A percentile compares a stretch with the other conserved stretches of the same genome.
Conservation (phyloP, 805 yeast genomes). For the Wickerhamiella bombiphila region DNA sequence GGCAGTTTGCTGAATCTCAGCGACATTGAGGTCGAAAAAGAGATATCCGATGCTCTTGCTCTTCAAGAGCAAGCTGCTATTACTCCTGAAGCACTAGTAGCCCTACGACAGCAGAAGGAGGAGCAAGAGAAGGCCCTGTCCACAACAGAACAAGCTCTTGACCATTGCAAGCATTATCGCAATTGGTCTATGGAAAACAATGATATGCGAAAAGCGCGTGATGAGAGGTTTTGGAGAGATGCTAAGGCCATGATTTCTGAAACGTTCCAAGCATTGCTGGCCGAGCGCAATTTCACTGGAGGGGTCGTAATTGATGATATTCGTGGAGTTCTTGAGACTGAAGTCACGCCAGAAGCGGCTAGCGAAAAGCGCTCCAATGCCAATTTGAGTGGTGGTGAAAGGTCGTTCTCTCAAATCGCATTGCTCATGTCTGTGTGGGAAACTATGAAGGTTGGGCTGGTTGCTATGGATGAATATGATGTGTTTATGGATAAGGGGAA, state of each 20-base stretch:
- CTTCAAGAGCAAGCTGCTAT: background rate
- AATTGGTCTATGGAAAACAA: background rate
- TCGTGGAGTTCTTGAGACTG: slow-evolving; percentile 15
- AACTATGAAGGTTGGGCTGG: slow-evolving; percentile 71
- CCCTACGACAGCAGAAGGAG: background rate
- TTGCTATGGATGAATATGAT: slow-evolving; percentile 91
- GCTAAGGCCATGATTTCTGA: slow-evolving; percentile 5
- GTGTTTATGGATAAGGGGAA: slow-evolving; percentile 95
- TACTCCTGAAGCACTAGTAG: background rate
- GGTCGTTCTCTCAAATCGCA: slow-evolving; percentile 84
- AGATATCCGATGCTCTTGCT: too few relatives aligned
- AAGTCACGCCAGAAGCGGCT: slow-evolving; percentile 19
- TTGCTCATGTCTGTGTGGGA: slow-evolving; percentile 82
- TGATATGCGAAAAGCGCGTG: slow-evolving; percentile 4
- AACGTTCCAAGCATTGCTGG: slow-evolving; percentile 18
- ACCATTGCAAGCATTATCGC: background rate
- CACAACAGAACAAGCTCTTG: background rate
- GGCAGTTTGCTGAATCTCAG: too few relatives aligned
- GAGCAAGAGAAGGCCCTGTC: background rate
- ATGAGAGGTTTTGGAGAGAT: slow-evolving; percentile 7
- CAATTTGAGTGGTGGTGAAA: slow-evolving; percentile 92
- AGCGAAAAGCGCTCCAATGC: slow-evolving; percentile 49
- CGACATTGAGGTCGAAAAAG: too few relatives aligned
- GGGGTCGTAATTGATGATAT: slow-evolving; percentile 46
- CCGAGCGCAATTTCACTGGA: slow-evolving; percentile 57